Percentiles rank a stretch among this genome's conserved stretches.
Conservation (phyloP, 805 yeast genomes). For the Saturnispora kantuleensis region DNA sequence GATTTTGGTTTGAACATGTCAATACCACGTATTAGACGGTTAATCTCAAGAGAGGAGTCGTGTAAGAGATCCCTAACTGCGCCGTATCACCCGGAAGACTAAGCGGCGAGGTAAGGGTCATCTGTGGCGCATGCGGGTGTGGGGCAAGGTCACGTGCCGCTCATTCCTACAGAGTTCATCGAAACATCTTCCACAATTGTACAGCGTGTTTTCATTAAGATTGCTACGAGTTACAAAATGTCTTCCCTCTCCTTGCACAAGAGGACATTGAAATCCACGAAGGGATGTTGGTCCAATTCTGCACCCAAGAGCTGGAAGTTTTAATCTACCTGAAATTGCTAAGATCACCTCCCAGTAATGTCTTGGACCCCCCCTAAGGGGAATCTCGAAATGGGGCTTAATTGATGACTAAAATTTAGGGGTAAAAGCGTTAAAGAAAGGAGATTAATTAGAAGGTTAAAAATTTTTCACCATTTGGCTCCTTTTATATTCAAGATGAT, state of each 20-base stretch:
- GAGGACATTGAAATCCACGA: constrained; percentile 9
- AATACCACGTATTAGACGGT: too few relatives aligned
- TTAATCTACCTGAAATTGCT: not conserved
- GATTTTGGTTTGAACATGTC: constrained; percentile 7
- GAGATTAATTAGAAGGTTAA: not conserved
- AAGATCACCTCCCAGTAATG: constrained; percentile 5
- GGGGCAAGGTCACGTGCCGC: too few relatives aligned
- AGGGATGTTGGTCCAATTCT: constrained; percentile 8
- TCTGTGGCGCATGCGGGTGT: too few relatives aligned
- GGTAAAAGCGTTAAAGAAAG: constrained; percentile 8
- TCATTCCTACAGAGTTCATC: too few relatives aligned
- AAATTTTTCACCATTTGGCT: not conserved
- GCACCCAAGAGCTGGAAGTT: constrained; percentile 9
- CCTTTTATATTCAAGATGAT: not conserved
- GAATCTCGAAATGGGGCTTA: constrained; percentile 6
- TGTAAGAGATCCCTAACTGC: not conserved
- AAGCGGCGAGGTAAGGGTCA: too few relatives aligned
- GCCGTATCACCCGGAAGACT: not conserved
- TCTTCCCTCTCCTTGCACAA: constrained; percentile 9
- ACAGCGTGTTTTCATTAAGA: too few relatives aligned
- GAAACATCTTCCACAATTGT: too few relatives aligned
- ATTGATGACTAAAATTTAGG: constrained; percentile 1
- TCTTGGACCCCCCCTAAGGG: constrained; percentile 3
- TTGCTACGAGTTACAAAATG: not conserved
- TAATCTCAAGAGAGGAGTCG: too few relatives aligned